Base-by-base conservation (phyloP, 1,284 basidiomycete species). In the Naganishia cerealis region DNA sequence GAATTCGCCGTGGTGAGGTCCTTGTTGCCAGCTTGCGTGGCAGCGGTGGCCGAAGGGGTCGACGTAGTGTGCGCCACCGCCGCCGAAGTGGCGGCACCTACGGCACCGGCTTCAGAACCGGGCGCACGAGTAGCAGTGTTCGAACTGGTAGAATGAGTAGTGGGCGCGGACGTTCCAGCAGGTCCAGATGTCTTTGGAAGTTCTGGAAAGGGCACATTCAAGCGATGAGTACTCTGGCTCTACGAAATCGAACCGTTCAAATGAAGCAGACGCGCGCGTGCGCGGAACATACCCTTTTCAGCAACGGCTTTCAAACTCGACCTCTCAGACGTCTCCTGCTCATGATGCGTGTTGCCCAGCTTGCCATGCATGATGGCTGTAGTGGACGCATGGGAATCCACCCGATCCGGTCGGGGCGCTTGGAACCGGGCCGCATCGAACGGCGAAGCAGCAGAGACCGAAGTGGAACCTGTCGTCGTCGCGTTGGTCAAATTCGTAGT, bases 341-440 rank as follows among this genome's bases (percentile, higher is more conserved):
- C 63, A 43, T 57, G 72, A 70, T 46, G 69, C 65, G 67, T 62
- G 40, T 72, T 63, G 12, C 79, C 79, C 50, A 76, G 73, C 55
- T 72, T 67, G 3, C 79, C 79, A 48, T 73, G 72, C 53, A 76
- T 71, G 66, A 80, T 80, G 9, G 79, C 79, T 26, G 77, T 80
- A 24, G 77, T 73, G 40, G 73, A 75, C 0, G 78, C 74, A 3
- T 72, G 39, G 39, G 75, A 77, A 38, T 70, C 72, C 8, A 75
- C 73, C 12, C 78, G 72, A 24, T 77, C 76, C 29, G 73, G 72
- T 21, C 68, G 73, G 53, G 58, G 71, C 21, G 54, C 54, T 16
- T 63, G 67, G 50, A 63, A 53, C 38, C 52, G 33, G 13, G 61
- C 61, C 0, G 57, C 57, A 58, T 58, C 42, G n/a, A 63, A 53